Evolutionary conservation across 768 basidiomycete genomes (phyloP).

Genomic region (Phallus indusiatus): DNA sequence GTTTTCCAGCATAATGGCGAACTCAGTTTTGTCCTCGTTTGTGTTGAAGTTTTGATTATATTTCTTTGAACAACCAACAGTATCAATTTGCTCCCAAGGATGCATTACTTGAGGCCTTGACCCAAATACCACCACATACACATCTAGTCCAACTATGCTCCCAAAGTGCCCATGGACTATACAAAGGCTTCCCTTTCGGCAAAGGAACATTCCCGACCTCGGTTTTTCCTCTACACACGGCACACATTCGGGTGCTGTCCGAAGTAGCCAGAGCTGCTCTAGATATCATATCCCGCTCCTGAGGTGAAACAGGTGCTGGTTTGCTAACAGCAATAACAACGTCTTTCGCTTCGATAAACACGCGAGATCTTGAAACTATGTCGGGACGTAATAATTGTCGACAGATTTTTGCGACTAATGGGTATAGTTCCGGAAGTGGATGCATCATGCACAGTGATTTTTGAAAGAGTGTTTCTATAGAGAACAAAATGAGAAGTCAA

Average conservation of each 20-base stretch:
- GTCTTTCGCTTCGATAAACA: slow-evolving; percentile 66
- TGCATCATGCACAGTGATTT: slow-evolving; percentile 50
- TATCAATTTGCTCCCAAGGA: too few relatives aligned
- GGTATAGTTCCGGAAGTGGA: slow-evolving; percentile 38
- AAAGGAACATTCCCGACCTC: slow-evolving; percentile 31
- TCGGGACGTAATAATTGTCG: slow-evolving; percentile 36
- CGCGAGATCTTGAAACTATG: slow-evolving; percentile 51
- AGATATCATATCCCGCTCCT: slow-evolving; percentile 49
- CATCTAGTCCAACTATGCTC: slow-evolving; percentile 56
- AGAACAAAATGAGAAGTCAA: slow-evolving; percentile 3
- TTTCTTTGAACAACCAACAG: neutral
- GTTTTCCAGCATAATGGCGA: neutral
- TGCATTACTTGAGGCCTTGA: neutral
- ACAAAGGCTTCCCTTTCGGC: neutral
- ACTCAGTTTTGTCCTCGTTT: neutral
- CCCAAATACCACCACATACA: slow-evolving; percentile 66
- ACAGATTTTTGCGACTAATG: slow-evolving; percentile 34
- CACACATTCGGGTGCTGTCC: slow-evolving; percentile 34
- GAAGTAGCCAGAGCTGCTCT: slow-evolving; percentile 43
- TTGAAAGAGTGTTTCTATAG: slow-evolving; percentile 42
- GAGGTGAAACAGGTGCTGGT: slow-evolving; percentile 29
- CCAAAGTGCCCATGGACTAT: slow-evolving; percentile 46
- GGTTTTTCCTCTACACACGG: slow-evolving; percentile 55
- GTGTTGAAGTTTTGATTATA: neutral
- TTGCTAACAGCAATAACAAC: slow-evolving; percentile 54